Conservation (phyloP, 2,329 filamentous ascomycete species). For the Sclerotinia subarctica region DNA sequence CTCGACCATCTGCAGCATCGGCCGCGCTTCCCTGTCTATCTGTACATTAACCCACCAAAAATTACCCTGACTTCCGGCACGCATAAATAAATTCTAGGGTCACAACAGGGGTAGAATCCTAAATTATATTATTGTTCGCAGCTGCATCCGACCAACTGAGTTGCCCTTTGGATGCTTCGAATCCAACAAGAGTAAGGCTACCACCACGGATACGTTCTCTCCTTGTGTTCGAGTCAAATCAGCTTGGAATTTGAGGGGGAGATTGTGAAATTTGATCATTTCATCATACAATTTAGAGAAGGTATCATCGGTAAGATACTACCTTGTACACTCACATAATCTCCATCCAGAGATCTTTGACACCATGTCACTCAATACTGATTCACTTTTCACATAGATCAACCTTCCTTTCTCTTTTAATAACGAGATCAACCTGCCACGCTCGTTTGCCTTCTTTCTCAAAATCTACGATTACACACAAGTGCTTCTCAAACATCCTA, state of each 20-base stretch:
- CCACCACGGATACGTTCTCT: slow-evolving; percentile 3
- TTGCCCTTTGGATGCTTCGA: background rate
- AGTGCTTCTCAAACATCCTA: background rate
- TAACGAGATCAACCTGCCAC: background rate
- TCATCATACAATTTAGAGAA: background rate
- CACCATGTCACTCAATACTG: slow-evolving; percentile 7
- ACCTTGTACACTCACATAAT: slow-evolving; percentile 11
- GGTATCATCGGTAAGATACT: slow-evolving; percentile 13
- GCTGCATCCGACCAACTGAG: background rate
- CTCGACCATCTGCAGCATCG: background rate
- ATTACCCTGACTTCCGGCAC: background rate
- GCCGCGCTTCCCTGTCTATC: background rate
- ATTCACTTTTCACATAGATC: slow-evolving; percentile 12
- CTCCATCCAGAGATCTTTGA: background rate
- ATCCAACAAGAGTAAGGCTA: slow-evolving; percentile 8
- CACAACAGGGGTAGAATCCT: background rate
- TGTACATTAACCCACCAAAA: background rate
- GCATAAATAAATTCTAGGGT: slow-evolving; percentile 4
- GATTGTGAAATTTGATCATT: slow-evolving; percentile 5
- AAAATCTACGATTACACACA: background rate
- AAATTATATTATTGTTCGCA: slow-evolving; percentile 2
- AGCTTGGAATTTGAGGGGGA: background rate
- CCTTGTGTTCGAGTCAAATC: background rate
- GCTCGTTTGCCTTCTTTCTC: slow-evolving; percentile 1
- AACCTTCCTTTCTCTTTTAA: background rate